phyloP scores from a whole-genome alignment of 768 basidiomycete species.

The Boletellus sp. region DNA sequence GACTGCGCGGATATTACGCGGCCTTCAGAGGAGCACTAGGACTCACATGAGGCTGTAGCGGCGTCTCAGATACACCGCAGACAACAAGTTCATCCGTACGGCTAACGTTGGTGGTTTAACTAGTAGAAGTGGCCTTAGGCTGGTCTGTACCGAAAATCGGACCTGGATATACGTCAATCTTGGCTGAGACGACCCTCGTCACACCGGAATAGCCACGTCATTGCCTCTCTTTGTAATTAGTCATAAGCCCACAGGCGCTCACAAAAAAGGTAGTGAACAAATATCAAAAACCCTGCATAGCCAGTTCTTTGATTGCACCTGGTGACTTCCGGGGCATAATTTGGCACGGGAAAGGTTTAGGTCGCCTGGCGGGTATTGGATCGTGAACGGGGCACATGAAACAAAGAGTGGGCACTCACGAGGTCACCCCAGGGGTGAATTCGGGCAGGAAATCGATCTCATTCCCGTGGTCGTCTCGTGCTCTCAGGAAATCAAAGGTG shows the following conservation, averaged over 20 bases:
- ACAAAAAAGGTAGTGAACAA: background rate
- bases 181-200: too few species aligned
- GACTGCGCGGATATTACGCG: too few species aligned
- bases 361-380: slow-evolving; percentile 14
- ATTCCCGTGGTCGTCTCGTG: slow-evolving; percentile 20
- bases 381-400: background rate
- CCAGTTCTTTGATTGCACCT: slow-evolving; percentile 8
- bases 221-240: background rate
- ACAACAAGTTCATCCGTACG: too few species aligned
- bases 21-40: too few species aligned
- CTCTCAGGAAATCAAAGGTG: slow-evolving; percentile 22
- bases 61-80: too few species aligned
- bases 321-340: slow-evolving; percentile 17
- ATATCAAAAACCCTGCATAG: slow-evolving; percentile 5
- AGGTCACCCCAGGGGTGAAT: slow-evolving; percentile 16
- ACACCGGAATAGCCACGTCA: too few species aligned
- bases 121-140: too few species aligned
- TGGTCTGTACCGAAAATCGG: too few species aligned
- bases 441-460: slow-evolving; percentile 22
- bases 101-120: too few species aligned
- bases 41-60: too few species aligned
- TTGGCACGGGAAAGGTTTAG: slow-evolving; percentile 20
- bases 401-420: slow-evolving; percentile 13
- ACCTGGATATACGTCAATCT: too few species aligned
- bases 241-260: background rate